Conservation (phyloP, 225 moss, liverwort and hornwort genomes). For the Thuidium tamariscinum region DNA sequence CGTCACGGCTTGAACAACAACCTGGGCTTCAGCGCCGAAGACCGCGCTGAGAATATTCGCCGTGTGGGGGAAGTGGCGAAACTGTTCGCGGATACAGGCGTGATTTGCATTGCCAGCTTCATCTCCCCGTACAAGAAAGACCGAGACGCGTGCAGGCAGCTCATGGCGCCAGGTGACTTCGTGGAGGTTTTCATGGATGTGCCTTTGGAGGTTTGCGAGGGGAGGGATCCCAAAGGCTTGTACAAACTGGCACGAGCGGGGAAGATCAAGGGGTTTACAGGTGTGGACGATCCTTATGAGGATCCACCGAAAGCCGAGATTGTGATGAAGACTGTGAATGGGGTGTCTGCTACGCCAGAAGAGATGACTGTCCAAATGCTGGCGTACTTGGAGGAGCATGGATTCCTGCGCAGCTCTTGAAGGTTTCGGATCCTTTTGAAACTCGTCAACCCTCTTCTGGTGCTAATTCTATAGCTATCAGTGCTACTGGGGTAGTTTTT, state of each 20-base stretch:
- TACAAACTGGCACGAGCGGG: slow-evolving; percentile 66
- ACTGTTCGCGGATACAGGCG: slow-evolving; percentile 47
- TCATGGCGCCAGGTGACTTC: slow-evolving; percentile 41
- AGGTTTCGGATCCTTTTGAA: neutral
- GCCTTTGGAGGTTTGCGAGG: slow-evolving; percentile 52
- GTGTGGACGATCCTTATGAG: slow-evolving; percentile 64
- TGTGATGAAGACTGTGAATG: slow-evolving; percentile 33
- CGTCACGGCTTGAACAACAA: slow-evolving; percentile 58
- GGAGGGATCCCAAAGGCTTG: slow-evolving; percentile 52
- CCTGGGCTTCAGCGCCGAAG: slow-evolving; percentile 47
- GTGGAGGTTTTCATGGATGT: slow-evolving; percentile 70
- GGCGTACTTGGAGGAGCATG: slow-evolving; percentile 25
- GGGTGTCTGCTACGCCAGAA: slow-evolving; percentile 29
- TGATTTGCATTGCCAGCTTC: slow-evolving; percentile 63
- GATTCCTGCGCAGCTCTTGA: slow-evolving; percentile 28
- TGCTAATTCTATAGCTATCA: neutral
- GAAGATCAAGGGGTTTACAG: slow-evolving; percentile 58
- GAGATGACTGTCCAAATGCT: slow-evolving; percentile 49
- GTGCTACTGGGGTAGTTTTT: neutral
- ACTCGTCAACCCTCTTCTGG: neutral
- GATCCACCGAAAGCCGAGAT: slow-evolving; percentile 44
- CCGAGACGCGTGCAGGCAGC: slow-evolving; percentile 35
- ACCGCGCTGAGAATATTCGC: slow-evolving; percentile 56
- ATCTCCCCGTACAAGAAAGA: slow-evolving; percentile 63
- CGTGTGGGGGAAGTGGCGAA: slow-evolving; percentile 64